Evolutionary conservation across 2,329 filamentous ascomycete species (phyloP).

Genomic region (Aspergillus caelatus): DNA sequence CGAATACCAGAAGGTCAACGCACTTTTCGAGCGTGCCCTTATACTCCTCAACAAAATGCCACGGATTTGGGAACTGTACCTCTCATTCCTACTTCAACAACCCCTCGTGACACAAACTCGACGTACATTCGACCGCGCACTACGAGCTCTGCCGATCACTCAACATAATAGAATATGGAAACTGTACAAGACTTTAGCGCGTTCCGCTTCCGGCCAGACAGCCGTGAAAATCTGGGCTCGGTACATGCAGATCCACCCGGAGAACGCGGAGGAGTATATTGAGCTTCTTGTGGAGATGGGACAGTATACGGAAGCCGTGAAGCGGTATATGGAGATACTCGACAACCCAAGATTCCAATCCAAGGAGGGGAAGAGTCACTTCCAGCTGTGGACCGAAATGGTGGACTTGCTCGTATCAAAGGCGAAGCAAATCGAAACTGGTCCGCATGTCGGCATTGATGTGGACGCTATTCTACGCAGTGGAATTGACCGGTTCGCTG

Average conservation of each 20-base stretch:
- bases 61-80: conserved; percentile 96
- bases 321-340: conserved; percentile 86
- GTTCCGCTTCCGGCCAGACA: conserved; percentile 84
- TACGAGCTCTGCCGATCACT: conserved; percentile 87
- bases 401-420: conserved; percentile 90
- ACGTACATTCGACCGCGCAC: conserved; percentile 85
- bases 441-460: conserved; percentile 79
- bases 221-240: conserved; percentile 91
- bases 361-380: conserved; percentile 91
- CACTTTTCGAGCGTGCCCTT: conserved; percentile 88
- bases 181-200: conserved; percentile 86
- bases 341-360: conserved; percentile 90
- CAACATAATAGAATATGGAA: conserved; percentile 97
- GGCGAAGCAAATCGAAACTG: conserved; percentile 80
- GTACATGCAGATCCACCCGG: conserved; percentile 96
- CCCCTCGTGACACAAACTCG: conserved; percentile 87
- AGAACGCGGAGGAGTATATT: conserved; percentile 93
- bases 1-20: conserved; percentile 92
- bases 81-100: conserved; percentile 85
- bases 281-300: conserved; percentile 80
- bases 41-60: conserved; percentile 99
- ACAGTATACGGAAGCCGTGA: conserved; percentile 87
- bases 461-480: conserved; percentile 92
- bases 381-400: conserved; percentile 98
- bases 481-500: conserved; percentile 85